Base-by-base conservation (phyloP, 495 filamentous ascomycete species). In the Aspergillus conjunctus region DNA sequence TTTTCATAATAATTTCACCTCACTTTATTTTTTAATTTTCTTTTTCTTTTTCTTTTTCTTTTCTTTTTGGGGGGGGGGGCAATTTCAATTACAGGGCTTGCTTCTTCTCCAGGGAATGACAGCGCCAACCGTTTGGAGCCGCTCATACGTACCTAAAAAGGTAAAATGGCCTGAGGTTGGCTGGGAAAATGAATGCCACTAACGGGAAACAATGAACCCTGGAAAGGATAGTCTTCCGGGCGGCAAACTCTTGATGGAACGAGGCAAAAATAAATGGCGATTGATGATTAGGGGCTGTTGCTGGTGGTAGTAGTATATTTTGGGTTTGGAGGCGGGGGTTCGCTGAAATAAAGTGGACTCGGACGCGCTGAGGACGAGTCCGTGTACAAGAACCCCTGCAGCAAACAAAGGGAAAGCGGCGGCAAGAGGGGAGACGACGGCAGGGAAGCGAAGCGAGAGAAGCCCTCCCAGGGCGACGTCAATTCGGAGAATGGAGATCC, bases 201-300 rank as follows among this genome's bases (percentile, higher is more conserved):
- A 66, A 66, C 51, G 58, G 59, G 60, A 61, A 63, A 64, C 57
- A 65, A 65, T 57, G 59, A 57, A 64, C 54, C 59, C 62, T 64
- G 58, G 52, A 58, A 67, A 55, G 50, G 53, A 64, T 66, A 60
- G 66, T 65, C 65, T 57, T 60, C 65, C 61, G 56, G 44, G 62
- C 68, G 69, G 55, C 65, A 69, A 67, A 71, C 67, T 59, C 59
- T 58, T 60, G 61, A 52, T 61, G 59, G 59, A 46, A 52, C 49
- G 52, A 63, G 63, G 46, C 45, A 41, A 44, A 22, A 52, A 58
- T 48, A 26, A 57, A 54, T 26, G 34, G 33, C 12, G 56, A 54
- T 45, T 41, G 58, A 48, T 52, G 56, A 54, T 60, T 62, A 58
- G 65, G 39, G 51, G 55, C 2, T 2, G 26, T 26, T 26, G 26